Evolutionary conservation across 352 stramenopile species (phyloP).

Genomic region (Pythium sukuiense): DNA sequence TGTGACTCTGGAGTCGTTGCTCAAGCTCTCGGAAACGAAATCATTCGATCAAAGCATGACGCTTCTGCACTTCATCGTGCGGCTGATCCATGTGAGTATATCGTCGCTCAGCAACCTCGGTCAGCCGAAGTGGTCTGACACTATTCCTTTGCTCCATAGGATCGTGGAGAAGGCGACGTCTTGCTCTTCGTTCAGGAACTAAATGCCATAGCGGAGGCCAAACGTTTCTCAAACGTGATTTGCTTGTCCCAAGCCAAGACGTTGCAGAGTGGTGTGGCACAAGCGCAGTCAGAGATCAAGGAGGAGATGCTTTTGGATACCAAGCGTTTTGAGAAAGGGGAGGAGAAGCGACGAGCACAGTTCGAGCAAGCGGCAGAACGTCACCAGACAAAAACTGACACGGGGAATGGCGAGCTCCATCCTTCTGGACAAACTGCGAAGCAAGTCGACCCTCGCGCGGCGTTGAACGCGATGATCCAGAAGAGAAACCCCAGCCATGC

Average conservation of each 20-base stretch:
- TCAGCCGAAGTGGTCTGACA: background rate
- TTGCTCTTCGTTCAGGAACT: conserved; percentile 70
- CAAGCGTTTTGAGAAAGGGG: conserved; percentile 51
- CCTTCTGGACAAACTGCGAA: background rate
- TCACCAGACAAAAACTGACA: background rate
- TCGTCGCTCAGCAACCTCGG: background rate
- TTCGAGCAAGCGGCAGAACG: background rate
- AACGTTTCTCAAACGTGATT: conserved; percentile 69
- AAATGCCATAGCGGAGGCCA: conserved; percentile 46
- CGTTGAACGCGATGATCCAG: background rate
- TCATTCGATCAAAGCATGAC: conserved; percentile 72
- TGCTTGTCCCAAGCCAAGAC: conserved; percentile 55
- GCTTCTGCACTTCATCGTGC: conserved; percentile 76
- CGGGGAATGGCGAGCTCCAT: background rate
- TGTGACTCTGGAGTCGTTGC: conserved; percentile 67
- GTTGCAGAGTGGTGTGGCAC: conserved; percentile 49
- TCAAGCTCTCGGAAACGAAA: conserved; percentile 87
- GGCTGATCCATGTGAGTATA: conserved; percentile 67
- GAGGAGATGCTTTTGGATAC: conserved; percentile 66
- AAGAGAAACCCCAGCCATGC: background rate
- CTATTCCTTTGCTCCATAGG: conserved; percentile 28
- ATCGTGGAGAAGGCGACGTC: conserved; percentile 70
- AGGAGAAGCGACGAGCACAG: conserved; percentile 22
- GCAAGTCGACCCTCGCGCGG: background rate
- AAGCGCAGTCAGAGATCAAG: conserved; percentile 69